phyloP scores from a whole-genome alignment of 331 rosid genomes.

The Malus hybrid region DNA sequence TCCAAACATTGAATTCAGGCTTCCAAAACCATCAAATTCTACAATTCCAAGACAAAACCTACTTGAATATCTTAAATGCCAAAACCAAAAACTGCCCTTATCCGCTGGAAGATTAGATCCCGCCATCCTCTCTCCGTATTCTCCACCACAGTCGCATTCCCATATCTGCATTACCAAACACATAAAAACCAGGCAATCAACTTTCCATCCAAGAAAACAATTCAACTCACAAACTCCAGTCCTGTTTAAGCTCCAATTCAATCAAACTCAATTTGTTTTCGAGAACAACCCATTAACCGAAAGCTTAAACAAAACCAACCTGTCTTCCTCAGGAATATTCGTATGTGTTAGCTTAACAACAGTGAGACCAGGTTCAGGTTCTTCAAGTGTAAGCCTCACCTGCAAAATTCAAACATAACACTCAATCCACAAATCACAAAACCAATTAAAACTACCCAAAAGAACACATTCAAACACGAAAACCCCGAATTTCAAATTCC shows the following conservation, averaged over 20 bases:
- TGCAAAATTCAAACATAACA: slow-evolving; percentile 24
- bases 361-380: slow-evolving; percentile 80
- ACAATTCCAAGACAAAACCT: not conserved
- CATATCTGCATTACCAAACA: slow-evolving; percentile 51
- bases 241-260: not conserved
- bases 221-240: not conserved
- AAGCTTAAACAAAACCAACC: slow-evolving; percentile 31
- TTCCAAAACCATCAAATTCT: slow-evolving; percentile 17
- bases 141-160: slow-evolving; percentile 91
- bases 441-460: not conserved
- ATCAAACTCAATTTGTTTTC: not conserved
- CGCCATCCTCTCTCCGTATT: slow-evolving; percentile 96
- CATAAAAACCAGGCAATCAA: not conserved
- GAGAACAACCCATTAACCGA: not conserved
- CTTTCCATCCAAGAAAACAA: not conserved
- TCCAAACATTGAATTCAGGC: slow-evolving; percentile 10
- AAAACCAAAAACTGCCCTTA: slow-evolving; percentile 84
- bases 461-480: not conserved
- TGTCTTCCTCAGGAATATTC: slow-evolving; percentile 85
- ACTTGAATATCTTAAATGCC: slow-evolving; percentile 47
- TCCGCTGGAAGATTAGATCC: slow-evolving; percentile 86
- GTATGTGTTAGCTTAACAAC: slow-evolving; percentile 64
- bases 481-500: not conserved
- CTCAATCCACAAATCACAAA: not conserved
- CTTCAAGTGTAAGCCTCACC: slow-evolving; percentile 82